These are phyloP conservation scores for Cyclotella baltica DNA, from an alignment of 108 stramenopile species.

Conservation along the genomic window DNA sequence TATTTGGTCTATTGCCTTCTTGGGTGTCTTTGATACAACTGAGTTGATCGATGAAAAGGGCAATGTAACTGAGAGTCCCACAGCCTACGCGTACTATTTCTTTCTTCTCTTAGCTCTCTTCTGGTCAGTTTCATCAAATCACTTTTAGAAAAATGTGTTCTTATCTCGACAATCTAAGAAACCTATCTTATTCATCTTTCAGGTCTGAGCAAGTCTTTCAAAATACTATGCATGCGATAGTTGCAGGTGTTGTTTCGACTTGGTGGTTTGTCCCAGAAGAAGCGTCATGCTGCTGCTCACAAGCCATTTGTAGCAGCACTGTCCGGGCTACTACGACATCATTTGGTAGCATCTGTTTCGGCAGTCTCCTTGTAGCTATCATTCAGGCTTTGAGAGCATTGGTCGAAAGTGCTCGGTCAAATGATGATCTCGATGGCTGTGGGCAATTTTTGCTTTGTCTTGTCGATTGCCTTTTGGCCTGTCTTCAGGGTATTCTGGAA, in stretches of 20 bases:
- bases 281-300: conserved; percentile 66
- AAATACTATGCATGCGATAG: conserved; percentile 83
- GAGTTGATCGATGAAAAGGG: too few relatives aligned
- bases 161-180: neutral
- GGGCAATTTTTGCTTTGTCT: conserved; percentile 68
- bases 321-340: conserved; percentile 73
- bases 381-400: conserved; percentile 78
- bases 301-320: conserved; percentile 60
- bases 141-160: neutral
- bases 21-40: too few relatives aligned
- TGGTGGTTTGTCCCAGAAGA: conserved; percentile 92
- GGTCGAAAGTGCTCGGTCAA: conserved; percentile 56
- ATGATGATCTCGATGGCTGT: conserved; percentile 55
- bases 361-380: conserved; percentile 83
- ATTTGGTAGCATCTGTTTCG: conserved; percentile 93
- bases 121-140: conserved; percentile 19
- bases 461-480: conserved; percentile 74
- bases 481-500: conserved; percentile 69
- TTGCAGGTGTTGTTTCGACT: conserved; percentile 81
- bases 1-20: too few relatives aligned
- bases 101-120: conserved; percentile 39
- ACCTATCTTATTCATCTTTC: neutral
- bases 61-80: too few relatives aligned
- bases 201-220: conserved; percentile 52
- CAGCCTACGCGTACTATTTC: too few relatives aligned